Evolutionary conservation across 1,284 basidiomycete genomes (phyloP), one percentile per base, ranked within the genome.

Genomic region (Lentinula novae-zelandiae): DNA sequence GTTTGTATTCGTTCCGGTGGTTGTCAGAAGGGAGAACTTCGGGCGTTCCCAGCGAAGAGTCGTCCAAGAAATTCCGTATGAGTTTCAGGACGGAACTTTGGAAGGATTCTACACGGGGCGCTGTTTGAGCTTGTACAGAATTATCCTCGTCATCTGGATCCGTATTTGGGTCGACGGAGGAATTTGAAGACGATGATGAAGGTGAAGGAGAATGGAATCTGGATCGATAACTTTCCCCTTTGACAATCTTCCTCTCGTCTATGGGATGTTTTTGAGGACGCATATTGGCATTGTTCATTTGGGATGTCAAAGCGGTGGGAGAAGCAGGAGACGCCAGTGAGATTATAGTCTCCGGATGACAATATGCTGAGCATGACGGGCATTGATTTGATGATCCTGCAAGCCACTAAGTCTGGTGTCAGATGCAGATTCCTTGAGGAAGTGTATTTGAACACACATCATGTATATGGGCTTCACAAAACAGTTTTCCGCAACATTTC

Each of bases 381-480:
- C 75, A 76, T 22, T 63, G 66, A 3, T 73, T 72, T 60, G 74
- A 70, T 0, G 74, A 71, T 33, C 67, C 66, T 3, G 73, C 69
- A 6, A 77, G 66, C 74, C 74, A 77, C 75, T 76, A 46, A 20
- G 40, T 22, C 22, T 10, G 20, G 56, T 22, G 34, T 17, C 22
- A 40, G 56, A 39, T 31, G 17, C 15, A 3, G 22, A 22, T 8
- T 20, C 15, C 27, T 17, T 34, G 48, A 39, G 13, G 42, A 40
- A 40, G 51, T 6, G 44, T 38, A 33, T 13, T 17, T 31, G 49
- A 5, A 70, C 74, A 42, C 60, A 76, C 75, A 53, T 73, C 70
- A 15, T 67, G 63, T n/a, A 76, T 65, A 64, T 76, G 74, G 52
- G 74, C 72, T 0, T 60, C 65, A 63, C 75, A 76, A 61, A 75